phyloP scores from a whole-genome alignment of 495 filamentous ascomycete genomes.

The Aspergillus sparsus region DNA sequence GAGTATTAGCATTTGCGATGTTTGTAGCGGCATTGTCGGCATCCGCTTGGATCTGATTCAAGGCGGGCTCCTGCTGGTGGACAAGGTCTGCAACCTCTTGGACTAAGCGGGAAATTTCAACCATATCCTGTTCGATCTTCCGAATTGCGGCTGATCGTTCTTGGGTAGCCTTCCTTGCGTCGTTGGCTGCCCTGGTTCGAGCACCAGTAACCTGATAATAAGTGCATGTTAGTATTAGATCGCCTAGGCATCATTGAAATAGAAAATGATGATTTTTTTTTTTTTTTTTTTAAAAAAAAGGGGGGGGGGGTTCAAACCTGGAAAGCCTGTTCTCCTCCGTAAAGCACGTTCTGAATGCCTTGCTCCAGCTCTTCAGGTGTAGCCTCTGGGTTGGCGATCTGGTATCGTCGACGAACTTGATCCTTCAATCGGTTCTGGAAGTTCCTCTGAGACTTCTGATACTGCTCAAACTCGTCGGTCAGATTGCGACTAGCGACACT shows the following conservation, averaged over 20 bases:
- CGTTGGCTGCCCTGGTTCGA: constrained; percentile 76
- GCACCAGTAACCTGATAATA: constrained; percentile 57
- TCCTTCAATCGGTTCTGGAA: constrained; percentile 77
- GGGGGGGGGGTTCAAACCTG: constrained; percentile 37
- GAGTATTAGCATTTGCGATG: constrained; percentile 74
- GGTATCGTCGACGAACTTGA: constrained; percentile 84
- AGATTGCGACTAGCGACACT: constrained; percentile 75
- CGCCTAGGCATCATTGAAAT: neutral
- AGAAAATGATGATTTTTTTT: neutral
- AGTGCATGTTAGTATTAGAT: constrained; percentile 19
- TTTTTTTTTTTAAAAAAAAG: neutral
- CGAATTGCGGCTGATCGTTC: constrained; percentile 86
- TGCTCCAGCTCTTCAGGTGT: constrained; percentile 76
- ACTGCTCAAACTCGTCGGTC: constrained; percentile 74
- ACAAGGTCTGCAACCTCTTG: constrained; percentile 81
- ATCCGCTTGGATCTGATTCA: constrained; percentile 77
- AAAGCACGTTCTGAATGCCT: constrained; percentile 69
- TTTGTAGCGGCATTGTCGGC: constrained; percentile 77
- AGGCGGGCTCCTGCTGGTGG: constrained; percentile 74
- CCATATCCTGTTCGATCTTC: constrained; percentile 85
- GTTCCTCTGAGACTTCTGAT: constrained; percentile 72
- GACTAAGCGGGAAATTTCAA: constrained; percentile 81
- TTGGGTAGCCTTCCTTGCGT: constrained; percentile 72
- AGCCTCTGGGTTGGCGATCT: constrained; percentile 84
- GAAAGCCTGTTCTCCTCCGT: constrained; percentile 74